Conservation (phyloP, 1,284 basidiomycete genomes). For the Meira miltonrushii region DNA sequence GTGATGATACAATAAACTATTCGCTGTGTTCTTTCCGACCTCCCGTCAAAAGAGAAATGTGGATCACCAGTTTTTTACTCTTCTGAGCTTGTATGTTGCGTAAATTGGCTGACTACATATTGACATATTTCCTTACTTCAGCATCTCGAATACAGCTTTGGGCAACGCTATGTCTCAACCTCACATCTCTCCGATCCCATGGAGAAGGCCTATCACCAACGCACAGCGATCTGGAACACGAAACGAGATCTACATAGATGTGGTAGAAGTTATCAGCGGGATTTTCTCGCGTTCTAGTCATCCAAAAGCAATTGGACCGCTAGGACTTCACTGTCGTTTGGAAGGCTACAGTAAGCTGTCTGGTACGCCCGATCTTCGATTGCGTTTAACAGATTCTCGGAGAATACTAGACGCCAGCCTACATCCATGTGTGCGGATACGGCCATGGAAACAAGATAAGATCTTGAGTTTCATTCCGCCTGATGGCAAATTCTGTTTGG, state of each 20-base stretch:
- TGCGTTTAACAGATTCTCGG: constrained; percentile 55
- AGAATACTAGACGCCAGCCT: constrained; percentile 74
- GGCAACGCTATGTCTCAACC: constrained; percentile 57
- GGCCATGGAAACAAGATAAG: constrained; percentile 95
- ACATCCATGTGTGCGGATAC: constrained; percentile 84
- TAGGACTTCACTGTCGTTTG: constrained; percentile 30
- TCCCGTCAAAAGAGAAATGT: background rate
- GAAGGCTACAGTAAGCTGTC: constrained; percentile 51
- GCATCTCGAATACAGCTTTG: constrained; percentile 5
- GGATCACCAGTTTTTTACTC: background rate
- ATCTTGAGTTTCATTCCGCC: constrained; percentile 71
- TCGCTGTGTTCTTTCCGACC: constrained; percentile 17
- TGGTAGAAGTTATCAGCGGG: constrained; percentile 36
- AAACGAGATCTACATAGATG: constrained; percentile 45
- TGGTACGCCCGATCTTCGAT: constrained; percentile 36
- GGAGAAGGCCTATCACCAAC: constrained; percentile 33
- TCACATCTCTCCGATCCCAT: constrained; percentile 41
- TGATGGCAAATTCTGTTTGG: constrained; percentile 37
- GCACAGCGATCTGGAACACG: constrained; percentile 30
- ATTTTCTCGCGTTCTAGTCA: constrained; percentile 53
- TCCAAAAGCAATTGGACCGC: constrained; percentile 42
- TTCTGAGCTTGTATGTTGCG: constrained; percentile 1
- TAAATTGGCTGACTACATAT: background rate
- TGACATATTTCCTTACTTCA: background rate
- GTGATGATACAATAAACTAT: constrained; percentile 12